Percentiles rank a stretch among this genome's conserved stretches.
phyloP scores from a whole-genome alignment of 2,329 filamentous ascomycete species.

The Monosporascus sp. region DNA sequence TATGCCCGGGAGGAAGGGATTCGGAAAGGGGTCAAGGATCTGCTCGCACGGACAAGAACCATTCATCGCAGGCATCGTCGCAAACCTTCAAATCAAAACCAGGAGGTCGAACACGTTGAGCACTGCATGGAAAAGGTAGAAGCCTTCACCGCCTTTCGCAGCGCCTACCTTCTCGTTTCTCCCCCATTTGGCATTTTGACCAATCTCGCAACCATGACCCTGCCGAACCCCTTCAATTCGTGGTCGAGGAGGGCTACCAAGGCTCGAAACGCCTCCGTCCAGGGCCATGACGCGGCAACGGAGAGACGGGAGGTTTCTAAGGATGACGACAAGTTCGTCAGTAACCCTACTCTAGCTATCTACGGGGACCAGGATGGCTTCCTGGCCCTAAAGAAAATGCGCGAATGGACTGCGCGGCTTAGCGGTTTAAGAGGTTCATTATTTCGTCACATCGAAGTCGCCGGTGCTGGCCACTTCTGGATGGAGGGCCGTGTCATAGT shows the following conservation, averaged over 20 bases:
- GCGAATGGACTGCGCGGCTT: conserved; percentile 58
- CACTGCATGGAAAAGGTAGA: conserved; percentile 23
- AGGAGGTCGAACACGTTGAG: conserved; percentile 9
- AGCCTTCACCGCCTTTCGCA: conserved; percentile 31
- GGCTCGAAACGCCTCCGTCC: not conserved
- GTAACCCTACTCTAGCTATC: conserved; percentile 59
- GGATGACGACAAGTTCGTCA: conserved; percentile 50
- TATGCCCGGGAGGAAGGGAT: conserved; percentile 43
- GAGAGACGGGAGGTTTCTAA: conserved; percentile 5
- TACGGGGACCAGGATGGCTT: conserved; percentile 76
- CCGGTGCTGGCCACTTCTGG: conserved; percentile 59
- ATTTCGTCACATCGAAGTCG: conserved; percentile 44
- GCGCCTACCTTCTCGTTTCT: conserved; percentile 61
- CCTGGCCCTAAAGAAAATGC: conserved; percentile 58
- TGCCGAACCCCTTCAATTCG: conserved; percentile 27
- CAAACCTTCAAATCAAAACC: conserved; percentile 2
- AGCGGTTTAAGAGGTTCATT: conserved; percentile 33
- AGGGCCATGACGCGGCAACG: conserved; percentile 2
- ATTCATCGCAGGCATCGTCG: conserved; percentile 17
- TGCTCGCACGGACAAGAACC: conserved; percentile 36
- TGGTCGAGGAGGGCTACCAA: conserved; percentile 14
- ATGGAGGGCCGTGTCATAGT: conserved; percentile 44
- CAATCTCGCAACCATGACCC: conserved; percentile 57
- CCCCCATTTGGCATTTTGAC: conserved; percentile 58
- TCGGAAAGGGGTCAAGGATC: conserved; percentile 40